Evolutionary conservation across 2,329 filamentous ascomycete species (phyloP), one percentile per base, ranked within the genome.

Genomic region (Phaeosphaeriaceae sp.): DNA sequence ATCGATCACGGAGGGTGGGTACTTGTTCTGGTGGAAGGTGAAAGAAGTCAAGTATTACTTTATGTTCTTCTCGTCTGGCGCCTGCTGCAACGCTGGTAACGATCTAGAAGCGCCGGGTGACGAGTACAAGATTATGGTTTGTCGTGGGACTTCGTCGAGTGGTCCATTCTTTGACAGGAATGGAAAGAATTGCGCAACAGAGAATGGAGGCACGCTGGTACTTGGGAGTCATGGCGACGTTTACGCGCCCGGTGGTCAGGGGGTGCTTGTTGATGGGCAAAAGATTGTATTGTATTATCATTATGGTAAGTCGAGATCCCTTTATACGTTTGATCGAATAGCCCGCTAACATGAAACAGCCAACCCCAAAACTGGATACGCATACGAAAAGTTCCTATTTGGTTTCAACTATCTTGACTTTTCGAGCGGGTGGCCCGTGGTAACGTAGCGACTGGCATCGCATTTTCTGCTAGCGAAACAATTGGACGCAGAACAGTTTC

Each of bases 121-220:
- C 25, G 88, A 89, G 72, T 91, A 90, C 70, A 83, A 82, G 62
- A 85, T 90, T 69, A 84, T 82, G 61, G 86, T 89, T 13, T 90
- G 88, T 73, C 79, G 86, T 7, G 84, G 84, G 10, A 75, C 74
- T 0, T 77, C 73, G 2, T 77, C 82, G 3, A 84, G 76, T 0
- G 81, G 86, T 0, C 79, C 78, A 0, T 91, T 86, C 65, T 81
- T 65, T 15, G 44, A 46, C 20, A 21, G 15, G 7, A 20, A 22
- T 1, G 71, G 67, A 2, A 66, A 53, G 36, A 53, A 65, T 36
- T 76, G 74, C 53, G 86, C 86, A 67, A 81, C 78, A 1, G 65
- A 78, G 3, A 82, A 82, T 50, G 88, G 88, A 2, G 88, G 88
- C 1, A 87, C 84, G 0, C 73, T 85, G 4, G 82, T 91, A 0